Conservation (phyloP, 176 grass and related monocot genomes). For the Musa beccarii region DNA sequence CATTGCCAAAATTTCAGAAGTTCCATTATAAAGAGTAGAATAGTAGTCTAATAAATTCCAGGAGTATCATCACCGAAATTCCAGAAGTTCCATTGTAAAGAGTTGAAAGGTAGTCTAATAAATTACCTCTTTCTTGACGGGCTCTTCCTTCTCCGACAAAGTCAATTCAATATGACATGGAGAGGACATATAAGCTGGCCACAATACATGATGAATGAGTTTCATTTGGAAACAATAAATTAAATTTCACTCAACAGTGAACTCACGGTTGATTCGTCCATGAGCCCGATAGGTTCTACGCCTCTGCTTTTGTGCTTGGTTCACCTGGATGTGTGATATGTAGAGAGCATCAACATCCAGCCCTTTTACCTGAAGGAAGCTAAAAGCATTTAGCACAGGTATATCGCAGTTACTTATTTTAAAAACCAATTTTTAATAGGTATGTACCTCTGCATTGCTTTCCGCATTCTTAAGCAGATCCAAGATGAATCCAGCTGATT, state of each 20-base stretch:
- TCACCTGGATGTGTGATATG: slow-evolving; percentile 59
- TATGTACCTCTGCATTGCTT: slow-evolving; percentile 37
- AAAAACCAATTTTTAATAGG: neutral
- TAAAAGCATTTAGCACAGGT: neutral
- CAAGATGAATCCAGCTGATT: slow-evolving; percentile 61
- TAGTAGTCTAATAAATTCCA: neutral
- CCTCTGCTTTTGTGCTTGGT: slow-evolving; percentile 64
- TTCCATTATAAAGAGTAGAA: too few species aligned
- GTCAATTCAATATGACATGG: slow-evolving; percentile 12
- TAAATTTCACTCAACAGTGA: neutral
- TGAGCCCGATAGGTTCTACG: slow-evolving; percentile 49
- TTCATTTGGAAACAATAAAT: neutral
- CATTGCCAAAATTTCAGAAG: too few species aligned
- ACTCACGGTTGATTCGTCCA: slow-evolving; percentile 48
- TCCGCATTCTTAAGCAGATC: slow-evolving; percentile 85
- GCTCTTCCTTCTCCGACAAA: slow-evolving; percentile 12
- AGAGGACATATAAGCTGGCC: slow-evolving; percentile 12
- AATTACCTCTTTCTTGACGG: slow-evolving; percentile 11
- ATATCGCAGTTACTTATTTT: neutral
- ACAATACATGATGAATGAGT: neutral
- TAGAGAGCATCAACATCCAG: slow-evolving; percentile 51
- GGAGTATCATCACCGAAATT: neutral
- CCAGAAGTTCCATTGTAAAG: neutral
- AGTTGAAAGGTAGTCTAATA: neutral
- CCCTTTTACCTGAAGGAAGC: slow-evolving; percentile 40